Evolutionary conservation across 106 monocot species (phyloP), one percentile per base, ranked within the genome.

Genomic region (Platanthera guangdongensis): DNA sequence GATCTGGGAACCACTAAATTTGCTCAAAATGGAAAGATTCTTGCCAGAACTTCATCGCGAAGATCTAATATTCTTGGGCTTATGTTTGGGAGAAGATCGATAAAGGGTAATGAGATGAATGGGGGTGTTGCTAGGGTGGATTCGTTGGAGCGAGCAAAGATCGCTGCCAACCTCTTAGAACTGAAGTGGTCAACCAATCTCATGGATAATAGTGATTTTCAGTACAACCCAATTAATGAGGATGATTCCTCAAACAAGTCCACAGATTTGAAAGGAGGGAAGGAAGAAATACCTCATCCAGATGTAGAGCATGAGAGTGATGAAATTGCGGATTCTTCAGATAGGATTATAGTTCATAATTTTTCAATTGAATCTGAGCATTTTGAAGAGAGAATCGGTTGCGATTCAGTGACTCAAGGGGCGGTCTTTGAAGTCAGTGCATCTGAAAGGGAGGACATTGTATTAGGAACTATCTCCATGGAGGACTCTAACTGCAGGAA

Each of bases 71-170:
- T 90, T 30, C 71, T 92, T 47, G 83, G 80, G 16, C 73, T 83
- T 51, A 77, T 94, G 79, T 90, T 92, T 80, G 90, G 92, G n/a
- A 60, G 77, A 65, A 92, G 79, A 62, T 82, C 86, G 18, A 78
- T 71, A 19, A 92, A 86, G 71, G 85, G 83, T n/a, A 81, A 48
- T 39, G 30, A 49, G 8, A 45, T 50, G 53, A 39, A 50, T 13
- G 54, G 8, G 8, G 50, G 71, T 80, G 77, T 90, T 77, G 73
- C 86, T 18, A 81, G 84, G 74, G 63, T 79, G 8, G 84, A 76
- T 76, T 95, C 92, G 4, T 78, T 95, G 70, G 89, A 95, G 84
- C 79, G 85, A 32, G 95, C 95, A 45, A 88, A 95, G 76, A 84
- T 90, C 51, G 95, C 87, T 39, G 95, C 90, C 16, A 80, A 89